A percentile compares a stretch with the other conserved stretches of the same genome.
Conservation (phyloP, 768 basidiomycete species). For the Leccinum olivaceopallidum region DNA sequence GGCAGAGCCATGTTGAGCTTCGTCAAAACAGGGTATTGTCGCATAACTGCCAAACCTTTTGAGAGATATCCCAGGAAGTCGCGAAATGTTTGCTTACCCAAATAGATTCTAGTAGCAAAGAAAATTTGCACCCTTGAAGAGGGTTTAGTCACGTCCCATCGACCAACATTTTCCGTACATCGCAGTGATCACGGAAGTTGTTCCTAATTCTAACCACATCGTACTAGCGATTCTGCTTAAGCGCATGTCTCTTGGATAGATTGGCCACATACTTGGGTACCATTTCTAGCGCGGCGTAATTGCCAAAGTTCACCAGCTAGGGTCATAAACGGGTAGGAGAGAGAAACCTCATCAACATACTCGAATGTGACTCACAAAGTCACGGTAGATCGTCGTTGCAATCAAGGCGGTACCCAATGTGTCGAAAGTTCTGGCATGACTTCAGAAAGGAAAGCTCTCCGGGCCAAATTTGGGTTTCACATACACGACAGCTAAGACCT, state of each 20-base stretch:
- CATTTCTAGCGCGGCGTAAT: neutral
- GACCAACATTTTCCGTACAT: neutral
- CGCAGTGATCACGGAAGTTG: slow-evolving; percentile 2
- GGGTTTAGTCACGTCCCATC: neutral
- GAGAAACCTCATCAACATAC: neutral
- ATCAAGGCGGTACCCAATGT: slow-evolving; percentile 1
- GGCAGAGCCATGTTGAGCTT: neutral
- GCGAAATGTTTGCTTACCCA: slow-evolving; percentile 2
- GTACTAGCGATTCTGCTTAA: neutral
- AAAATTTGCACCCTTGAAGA: slow-evolving; percentile 9
- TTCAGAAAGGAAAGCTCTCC: neutral
- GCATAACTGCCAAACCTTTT: slow-evolving; percentile 4
- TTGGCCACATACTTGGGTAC: slow-evolving; percentile 1
- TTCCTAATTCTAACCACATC: slow-evolving; percentile 4
- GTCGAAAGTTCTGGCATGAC: neutral
- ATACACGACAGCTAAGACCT: slow-evolving; percentile 5
- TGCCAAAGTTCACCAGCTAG: slow-evolving; percentile 5
- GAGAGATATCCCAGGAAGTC: neutral
- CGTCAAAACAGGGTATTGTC: slow-evolving; percentile 6
- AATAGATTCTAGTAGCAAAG: slow-evolving; percentile 11
- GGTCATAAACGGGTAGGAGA: neutral
- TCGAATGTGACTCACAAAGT: slow-evolving; percentile 5
- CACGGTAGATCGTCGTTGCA: neutral
- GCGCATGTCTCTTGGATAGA: neutral
- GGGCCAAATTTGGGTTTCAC: neutral